Base-by-base conservation (phyloP, 2,329 filamentous ascomycete genomes). In the Macrophomina tecta region DNA sequence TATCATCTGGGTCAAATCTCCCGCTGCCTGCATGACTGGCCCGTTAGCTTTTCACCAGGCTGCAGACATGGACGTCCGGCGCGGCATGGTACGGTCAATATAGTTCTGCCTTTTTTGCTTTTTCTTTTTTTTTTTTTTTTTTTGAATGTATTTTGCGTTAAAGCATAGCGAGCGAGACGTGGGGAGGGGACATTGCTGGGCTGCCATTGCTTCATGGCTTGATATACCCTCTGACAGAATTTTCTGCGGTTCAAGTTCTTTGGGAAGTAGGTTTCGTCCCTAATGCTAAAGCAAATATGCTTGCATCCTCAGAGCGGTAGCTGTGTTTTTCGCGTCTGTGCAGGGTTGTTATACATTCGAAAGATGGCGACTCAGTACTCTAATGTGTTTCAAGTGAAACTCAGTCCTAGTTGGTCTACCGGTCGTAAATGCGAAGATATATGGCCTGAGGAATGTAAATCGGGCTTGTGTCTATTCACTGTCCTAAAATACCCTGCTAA, bases 151-250 rank as follows among this genome's bases (percentile, higher is more conserved):
- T 11, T 38, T 34, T 32, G 32, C 36, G 46, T 11, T 18, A 51
- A 49, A 62, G 58, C 58, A 62, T 51, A 68, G 60, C 60, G 42
- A 34, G 23, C 32, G 53, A 45, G 18, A 51, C 12, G 40, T 48
- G 52, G 61, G 14, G 45, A 42, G 40, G 14, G 34, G 38, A 55
- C 18, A 53, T 53, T 40, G 48, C 62, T 28, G 14, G 68, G 48
- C 62, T 68, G 68, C 69, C 32, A 67, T 46, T 51, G 68, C 58
- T n/a, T 53, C 58, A 55, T 55, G 32, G 52, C 58, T 62, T 49
- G 58, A 62, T 62, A 62, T 62, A 62, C 58, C 58, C 58, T 45
- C 30, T 49, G 48, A 23, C 42, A 48, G 46, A 55, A 69, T 28
- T 34, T 28, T 16, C n/a, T 49, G 23, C 34, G 11, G 23, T 38